phyloP scores from a whole-genome alignment of 2,329 filamentous ascomycete species.

The Sclerotinia trifoliorum region DNA sequence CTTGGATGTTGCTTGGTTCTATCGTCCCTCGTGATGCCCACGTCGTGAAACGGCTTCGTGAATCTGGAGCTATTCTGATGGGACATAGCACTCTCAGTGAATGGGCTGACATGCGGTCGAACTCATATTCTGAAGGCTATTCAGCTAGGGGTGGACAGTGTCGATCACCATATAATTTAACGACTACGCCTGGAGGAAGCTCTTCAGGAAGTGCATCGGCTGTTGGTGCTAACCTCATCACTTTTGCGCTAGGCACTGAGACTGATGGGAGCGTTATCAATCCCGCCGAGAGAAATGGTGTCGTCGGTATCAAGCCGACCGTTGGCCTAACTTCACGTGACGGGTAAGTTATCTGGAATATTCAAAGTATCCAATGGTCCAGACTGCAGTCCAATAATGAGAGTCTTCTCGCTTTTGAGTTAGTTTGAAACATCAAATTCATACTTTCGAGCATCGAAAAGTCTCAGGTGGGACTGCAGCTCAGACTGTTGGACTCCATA shows the following conservation, averaged over 20 bases:
- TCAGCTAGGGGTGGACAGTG: conserved; percentile 63
- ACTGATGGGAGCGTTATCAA: conserved; percentile 72
- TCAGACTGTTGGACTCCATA: background rate
- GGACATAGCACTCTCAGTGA: conserved; percentile 71
- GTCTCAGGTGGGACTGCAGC: background rate
- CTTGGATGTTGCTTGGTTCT: conserved; percentile 63
- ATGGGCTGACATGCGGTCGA: conserved; percentile 71
- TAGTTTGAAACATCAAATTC: background rate
- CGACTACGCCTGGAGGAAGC: conserved; percentile 65
- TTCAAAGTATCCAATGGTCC: background rate
- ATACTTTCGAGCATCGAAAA: background rate
- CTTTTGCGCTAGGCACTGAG: conserved; percentile 70
- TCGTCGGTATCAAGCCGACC: conserved; percentile 75
- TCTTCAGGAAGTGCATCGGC: conserved; percentile 65
- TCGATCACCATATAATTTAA: conserved; percentile 66
- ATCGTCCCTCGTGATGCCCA: conserved; percentile 66
- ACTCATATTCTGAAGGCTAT: conserved; percentile 67
- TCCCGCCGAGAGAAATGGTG: conserved; percentile 65
- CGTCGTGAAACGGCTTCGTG: conserved; percentile 60
- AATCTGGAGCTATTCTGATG: conserved; percentile 62
- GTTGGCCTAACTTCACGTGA: conserved; percentile 67
- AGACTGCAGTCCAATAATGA: conserved; percentile 47
- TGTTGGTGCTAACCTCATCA: conserved; percentile 61
- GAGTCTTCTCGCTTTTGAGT: background rate
- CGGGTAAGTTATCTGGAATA: conserved; percentile 39